Conservation (phyloP, 2,329 filamentous ascomycete species). For the Trichoderma simmonsii region DNA sequence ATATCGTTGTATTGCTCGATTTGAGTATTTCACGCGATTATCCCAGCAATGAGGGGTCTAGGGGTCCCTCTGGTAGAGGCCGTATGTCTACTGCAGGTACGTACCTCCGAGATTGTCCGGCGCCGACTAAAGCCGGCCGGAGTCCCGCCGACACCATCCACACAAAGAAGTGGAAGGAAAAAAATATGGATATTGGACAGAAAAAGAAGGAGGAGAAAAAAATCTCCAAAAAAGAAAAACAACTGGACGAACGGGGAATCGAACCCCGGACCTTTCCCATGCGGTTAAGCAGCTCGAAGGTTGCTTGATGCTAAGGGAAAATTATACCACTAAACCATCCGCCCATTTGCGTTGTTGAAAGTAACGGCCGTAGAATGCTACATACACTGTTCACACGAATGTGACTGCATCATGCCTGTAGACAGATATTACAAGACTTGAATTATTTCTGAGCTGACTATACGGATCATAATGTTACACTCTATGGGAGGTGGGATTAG, state of each 20-base stretch:
- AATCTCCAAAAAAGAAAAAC: background rate
- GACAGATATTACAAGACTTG: background rate
- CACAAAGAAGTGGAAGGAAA: background rate
- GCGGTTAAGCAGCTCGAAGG: background rate
- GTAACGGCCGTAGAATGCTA: accelerated
- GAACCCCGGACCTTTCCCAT: conserved; percentile 22
- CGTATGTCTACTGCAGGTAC: background rate
- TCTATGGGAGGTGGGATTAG: background rate
- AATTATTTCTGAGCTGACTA: background rate
- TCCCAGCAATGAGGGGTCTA: background rate
- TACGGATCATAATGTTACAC: background rate
- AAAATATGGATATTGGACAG: background rate
- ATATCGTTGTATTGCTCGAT: background rate
- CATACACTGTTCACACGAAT: background rate
- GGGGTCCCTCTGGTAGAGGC: too few relatives aligned
- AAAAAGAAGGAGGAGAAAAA: background rate
- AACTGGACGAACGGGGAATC: conserved; percentile 22
- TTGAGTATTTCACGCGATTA: background rate
- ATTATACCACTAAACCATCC: conserved; percentile 20
- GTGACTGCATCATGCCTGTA: background rate
- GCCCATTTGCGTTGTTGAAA: conserved; percentile 16
- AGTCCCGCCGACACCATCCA: background rate
- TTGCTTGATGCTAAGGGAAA: conserved; percentile 18
- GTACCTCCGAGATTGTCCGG: background rate
- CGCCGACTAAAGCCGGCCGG: background rate